Conservation (phyloP, 2,329 filamentous ascomycete species). For the Colletotrichum endophyticum region DNA sequence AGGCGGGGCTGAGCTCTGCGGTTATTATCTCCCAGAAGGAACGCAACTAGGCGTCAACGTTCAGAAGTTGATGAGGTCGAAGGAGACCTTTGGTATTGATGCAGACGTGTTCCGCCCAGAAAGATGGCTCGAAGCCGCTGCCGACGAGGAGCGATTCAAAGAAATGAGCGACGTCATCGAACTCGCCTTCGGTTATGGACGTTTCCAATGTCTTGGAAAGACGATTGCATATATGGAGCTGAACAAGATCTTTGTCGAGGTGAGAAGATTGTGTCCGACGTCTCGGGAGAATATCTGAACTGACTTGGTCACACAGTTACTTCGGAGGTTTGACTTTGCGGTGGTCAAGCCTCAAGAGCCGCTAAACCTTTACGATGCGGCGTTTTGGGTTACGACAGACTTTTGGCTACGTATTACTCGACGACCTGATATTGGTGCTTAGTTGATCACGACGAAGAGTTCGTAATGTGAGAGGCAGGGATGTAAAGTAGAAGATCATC, state of each 20-base stretch:
- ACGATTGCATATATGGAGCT: constrained; percentile 48
- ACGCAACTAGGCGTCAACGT: constrained; percentile 45
- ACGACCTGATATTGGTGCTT: neutral
- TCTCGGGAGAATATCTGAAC: neutral
- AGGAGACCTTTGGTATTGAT: constrained; percentile 47
- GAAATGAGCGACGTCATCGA: constrained; percentile 42
- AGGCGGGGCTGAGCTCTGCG: constrained; percentile 39
- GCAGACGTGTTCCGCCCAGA: constrained; percentile 50
- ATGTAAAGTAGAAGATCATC: fast-evolving
- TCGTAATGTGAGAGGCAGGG: neutral
- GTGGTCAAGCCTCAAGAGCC: constrained; percentile 23
- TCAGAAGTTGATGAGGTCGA: constrained; percentile 41
- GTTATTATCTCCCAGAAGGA: constrained; percentile 39
- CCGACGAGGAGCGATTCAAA: constrained; percentile 30
- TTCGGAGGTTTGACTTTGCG: constrained; percentile 24
- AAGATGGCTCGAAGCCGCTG: constrained; percentile 48
- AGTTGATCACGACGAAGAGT: neutral
- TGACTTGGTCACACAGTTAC: constrained; percentile 27
- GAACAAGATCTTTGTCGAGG: constrained; percentile 48
- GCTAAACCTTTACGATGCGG: constrained; percentile 19
- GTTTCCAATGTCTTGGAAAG: constrained; percentile 49
- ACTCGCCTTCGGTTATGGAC: constrained; percentile 46
- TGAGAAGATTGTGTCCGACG: constrained; percentile 22
- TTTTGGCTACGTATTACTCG: constrained; percentile 24
- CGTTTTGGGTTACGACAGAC: constrained; percentile 24